Evolutionary conservation across 2,329 filamentous ascomycete genomes (phyloP).

Genomic region (Thielaviopsis punctulata): DNA sequence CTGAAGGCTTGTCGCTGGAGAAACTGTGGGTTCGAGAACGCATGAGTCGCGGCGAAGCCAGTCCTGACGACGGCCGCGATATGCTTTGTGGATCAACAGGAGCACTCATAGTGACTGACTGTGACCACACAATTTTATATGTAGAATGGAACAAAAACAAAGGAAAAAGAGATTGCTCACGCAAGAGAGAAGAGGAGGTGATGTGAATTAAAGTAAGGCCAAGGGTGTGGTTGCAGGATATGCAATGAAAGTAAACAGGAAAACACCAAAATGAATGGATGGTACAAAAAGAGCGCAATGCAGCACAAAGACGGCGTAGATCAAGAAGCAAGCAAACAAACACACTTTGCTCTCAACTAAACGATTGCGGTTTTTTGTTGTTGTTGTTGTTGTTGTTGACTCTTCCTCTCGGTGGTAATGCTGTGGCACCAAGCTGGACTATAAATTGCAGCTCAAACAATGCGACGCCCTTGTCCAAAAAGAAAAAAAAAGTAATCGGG

Average conservation of each 20-base stretch:
- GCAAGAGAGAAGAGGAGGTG: neutral
- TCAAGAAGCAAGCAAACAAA: neutral
- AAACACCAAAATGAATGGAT: neutral
- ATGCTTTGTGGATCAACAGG: conserved; percentile 6
- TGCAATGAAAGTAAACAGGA: neutral
- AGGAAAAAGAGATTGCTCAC: neutral
- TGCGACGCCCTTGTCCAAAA: neutral
- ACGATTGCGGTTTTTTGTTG: neutral
- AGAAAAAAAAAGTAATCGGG: neutral
- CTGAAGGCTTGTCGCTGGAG: conserved; percentile 54
- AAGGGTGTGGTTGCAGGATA: neutral
- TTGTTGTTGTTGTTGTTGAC: neutral
- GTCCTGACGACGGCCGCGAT: conserved; percentile 21
- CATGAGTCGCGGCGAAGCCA: conserved; percentile 19
- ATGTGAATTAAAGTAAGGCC: neutral
- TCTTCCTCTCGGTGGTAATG: neutral
- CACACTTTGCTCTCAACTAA: neutral
- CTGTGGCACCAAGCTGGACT: neutral
- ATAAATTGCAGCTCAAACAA: neutral
- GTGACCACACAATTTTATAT: neutral
- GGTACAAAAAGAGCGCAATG: neutral
- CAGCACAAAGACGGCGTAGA: neutral
- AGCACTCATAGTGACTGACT: conserved; percentile 6
- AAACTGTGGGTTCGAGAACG: conserved; percentile 43
- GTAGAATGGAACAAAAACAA: neutral